These are phyloP conservation scores for Phytopythium delawarense DNA, from an alignment of 352 stramenopile species.

Conservation along the genomic window DNA sequence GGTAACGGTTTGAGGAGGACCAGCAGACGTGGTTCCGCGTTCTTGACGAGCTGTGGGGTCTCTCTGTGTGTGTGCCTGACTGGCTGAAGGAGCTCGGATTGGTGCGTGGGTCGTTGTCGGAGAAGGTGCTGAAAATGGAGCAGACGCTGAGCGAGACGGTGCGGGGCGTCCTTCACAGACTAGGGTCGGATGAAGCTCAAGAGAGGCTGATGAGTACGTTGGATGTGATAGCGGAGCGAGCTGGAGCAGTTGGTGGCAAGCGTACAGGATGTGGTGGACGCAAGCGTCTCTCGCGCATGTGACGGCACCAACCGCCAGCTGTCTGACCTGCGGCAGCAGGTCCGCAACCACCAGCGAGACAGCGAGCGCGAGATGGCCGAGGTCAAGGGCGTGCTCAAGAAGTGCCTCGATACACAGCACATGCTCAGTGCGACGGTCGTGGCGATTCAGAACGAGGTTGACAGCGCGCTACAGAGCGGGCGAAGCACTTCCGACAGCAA, in stretches of 20 bases:
- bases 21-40: background rate
- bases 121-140: conserved; percentile 52
- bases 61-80: no score
- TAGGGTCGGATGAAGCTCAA: background rate
- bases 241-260: conserved; percentile 24
- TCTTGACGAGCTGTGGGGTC: background rate
- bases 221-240: conserved; percentile 16
- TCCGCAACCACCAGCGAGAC: background rate
- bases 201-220: background rate
- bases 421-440: conserved; percentile 55
- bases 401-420: conserved; percentile 58
- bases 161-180: background rate
- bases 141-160: conserved; percentile 39
- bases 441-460: conserved; percentile 46
- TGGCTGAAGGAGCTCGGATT: conserved; percentile 42
- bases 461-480: conserved; percentile 23
- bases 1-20: background rate
- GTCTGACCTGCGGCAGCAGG: background rate
- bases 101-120: conserved; percentile 47
- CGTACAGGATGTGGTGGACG: conserved; percentile 12
- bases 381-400: conserved; percentile 39
- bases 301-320: background rate
- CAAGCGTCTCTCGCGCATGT: background rate
- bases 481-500: conserved; percentile 4
- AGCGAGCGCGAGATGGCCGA: conserved; percentile 21